Conservation (phyloP, 345 rosid genomes). For the Anastatica hierochuntica region DNA sequence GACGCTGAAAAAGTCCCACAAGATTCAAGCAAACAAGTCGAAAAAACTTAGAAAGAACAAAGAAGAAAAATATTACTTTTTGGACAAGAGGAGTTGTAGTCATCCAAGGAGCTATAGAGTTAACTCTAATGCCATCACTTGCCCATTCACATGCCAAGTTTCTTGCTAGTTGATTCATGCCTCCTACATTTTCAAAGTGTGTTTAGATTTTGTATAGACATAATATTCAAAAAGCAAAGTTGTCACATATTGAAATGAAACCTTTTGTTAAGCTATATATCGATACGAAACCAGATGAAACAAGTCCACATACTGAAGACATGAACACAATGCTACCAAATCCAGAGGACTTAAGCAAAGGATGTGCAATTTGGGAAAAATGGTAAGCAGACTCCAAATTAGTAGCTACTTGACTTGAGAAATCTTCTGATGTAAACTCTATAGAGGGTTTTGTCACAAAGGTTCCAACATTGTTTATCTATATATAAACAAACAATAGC, state of each 20-base stretch:
- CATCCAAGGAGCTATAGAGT: constrained; percentile 17
- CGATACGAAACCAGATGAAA: neutral
- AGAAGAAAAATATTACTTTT: too few species aligned
- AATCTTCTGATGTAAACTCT: constrained; percentile 45
- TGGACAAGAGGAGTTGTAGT: too few species aligned
- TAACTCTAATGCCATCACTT: constrained; percentile 9
- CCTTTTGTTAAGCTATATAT: neutral
- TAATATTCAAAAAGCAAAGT: too few species aligned
- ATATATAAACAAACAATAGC: neutral
- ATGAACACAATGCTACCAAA: constrained; percentile 52
- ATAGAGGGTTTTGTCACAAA: constrained; percentile 45
- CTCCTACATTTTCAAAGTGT: too few species aligned
- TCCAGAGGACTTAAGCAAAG: constrained; percentile 49
- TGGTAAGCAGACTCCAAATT: constrained; percentile 69
- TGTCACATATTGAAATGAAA: too few species aligned
- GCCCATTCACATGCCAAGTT: constrained; percentile 1
- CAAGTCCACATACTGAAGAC: neutral
- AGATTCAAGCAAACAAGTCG: too few species aligned
- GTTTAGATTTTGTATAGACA: too few species aligned
- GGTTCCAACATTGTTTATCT: constrained; percentile 72
- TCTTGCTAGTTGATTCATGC: constrained; percentile 10
- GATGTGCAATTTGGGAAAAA: constrained; percentile 59
- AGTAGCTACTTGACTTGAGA: constrained; percentile 42
- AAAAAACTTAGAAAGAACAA: too few species aligned
- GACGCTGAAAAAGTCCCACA: too few species aligned